Evolutionary conservation across 1,139 yeast species (phyloP).

Genomic region (Scheffersomyces stambukii): DNA sequence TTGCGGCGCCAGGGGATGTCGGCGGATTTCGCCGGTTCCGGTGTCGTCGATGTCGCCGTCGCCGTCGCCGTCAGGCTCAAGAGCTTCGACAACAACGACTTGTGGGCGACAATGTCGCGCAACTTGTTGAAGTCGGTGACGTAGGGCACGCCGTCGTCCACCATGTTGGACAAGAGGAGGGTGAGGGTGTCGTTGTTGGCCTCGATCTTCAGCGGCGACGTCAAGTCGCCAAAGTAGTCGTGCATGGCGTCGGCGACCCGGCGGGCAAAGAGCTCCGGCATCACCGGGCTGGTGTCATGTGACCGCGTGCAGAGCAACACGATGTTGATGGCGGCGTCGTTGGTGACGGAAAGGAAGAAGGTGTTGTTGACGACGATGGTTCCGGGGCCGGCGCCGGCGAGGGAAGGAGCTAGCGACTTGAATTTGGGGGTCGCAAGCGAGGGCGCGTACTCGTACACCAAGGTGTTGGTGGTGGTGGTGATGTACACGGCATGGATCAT

Average conservation of each 20-base stretch:
- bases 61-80: constrained; percentile 31
- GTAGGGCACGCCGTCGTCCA: constrained; percentile 74
- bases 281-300: constrained; percentile 35
- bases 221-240: constrained; percentile 58
- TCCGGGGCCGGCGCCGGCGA: constrained; percentile 2
- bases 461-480: constrained; percentile 49
- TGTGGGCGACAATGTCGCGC: constrained; percentile 66
- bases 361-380: constrained; percentile 6
- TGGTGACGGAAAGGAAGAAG: constrained; percentile 7
- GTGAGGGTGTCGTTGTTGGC: constrained; percentile 64
- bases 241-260: constrained; percentile 49
- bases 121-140: constrained; percentile 70
- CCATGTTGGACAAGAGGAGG: constrained; percentile 49
- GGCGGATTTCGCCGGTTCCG: constrained; percentile 1
- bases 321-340: constrained; percentile 6
- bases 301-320: constrained; percentile 9
- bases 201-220: constrained; percentile 50
- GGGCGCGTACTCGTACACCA: constrained; percentile 56
- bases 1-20: constrained; percentile 71
- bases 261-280: constrained; percentile 53
- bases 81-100: constrained; percentile 35
- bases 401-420: constrained; percentile 28
- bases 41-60: constrained; percentile 12
- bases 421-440: constrained; percentile 50
- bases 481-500: constrained; percentile 61